Percentiles rank a stretch among this genome's conserved stretches.
Conservation (phyloP, 1,284 basidiomycete genomes). For the Ganoderma boninense region DNA sequence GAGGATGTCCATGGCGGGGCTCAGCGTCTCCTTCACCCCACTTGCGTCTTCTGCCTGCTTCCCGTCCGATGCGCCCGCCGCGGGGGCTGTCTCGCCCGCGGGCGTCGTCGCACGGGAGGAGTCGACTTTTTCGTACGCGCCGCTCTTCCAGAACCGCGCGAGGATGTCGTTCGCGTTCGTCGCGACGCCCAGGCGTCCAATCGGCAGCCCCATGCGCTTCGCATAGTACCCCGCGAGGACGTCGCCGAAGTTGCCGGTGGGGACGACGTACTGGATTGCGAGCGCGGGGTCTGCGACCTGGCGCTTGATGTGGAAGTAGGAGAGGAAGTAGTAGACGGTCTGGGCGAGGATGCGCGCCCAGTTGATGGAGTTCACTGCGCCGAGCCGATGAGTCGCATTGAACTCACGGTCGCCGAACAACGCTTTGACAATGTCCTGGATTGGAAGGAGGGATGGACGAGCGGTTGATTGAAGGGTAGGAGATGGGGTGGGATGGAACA, state of each 20-base stretch:
- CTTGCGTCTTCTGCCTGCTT: constrained; percentile 64
- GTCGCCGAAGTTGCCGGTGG: constrained; percentile 99
- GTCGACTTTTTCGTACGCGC: constrained; percentile 90
- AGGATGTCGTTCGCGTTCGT: constrained; percentile 99
- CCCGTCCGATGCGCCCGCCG: constrained; percentile 65
- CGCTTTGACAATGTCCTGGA: constrained; percentile 93
- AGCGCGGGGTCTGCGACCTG: constrained; percentile 52
- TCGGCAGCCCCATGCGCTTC: constrained; percentile 95
- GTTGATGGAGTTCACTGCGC: constrained; percentile 99
- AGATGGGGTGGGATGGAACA: background rate
- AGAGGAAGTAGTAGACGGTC: constrained; percentile 98
- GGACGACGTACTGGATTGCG: constrained; percentile 91
- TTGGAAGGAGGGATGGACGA: background rate
- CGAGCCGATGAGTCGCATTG: constrained; percentile 90
- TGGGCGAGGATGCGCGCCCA: constrained; percentile 99
- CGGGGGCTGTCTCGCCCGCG: background rate
- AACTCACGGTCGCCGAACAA: constrained; percentile 91
- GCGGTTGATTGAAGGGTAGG: constrained; percentile 4
- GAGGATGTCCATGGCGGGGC: constrained; percentile 99
- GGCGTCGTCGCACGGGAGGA: constrained; percentile 39
- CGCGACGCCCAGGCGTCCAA: constrained; percentile 86
- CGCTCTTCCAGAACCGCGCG: constrained; percentile 93
- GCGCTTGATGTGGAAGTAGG: constrained; percentile 81
- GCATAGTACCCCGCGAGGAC: constrained; percentile 98
- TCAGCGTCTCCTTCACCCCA: constrained; percentile 90